Evolutionary conservation across 352 stramenopile species (phyloP).

Genomic region (Globisporangium okanoganense): DNA sequence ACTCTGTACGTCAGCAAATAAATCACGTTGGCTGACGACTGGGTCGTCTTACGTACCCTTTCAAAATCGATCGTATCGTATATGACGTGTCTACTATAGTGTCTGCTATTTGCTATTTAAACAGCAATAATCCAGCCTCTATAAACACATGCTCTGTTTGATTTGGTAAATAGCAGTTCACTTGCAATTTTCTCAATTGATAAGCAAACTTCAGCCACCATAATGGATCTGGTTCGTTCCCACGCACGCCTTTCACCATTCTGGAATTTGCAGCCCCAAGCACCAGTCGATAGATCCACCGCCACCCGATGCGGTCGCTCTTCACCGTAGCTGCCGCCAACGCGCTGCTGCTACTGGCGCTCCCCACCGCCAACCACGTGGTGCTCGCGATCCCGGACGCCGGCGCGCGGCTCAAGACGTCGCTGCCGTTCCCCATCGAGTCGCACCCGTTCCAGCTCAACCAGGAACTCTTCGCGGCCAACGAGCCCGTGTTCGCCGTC

Average conservation of each 20-base stretch:
- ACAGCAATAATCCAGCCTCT: too few species aligned
- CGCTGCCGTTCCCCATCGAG: conserved; percentile 49
- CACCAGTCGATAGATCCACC: conserved; percentile 4
- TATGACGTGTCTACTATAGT: too few species aligned
- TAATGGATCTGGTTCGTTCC: not conserved
- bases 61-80: not conserved
- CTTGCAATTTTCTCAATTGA: too few species aligned
- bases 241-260: not conserved
- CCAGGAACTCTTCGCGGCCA: conserved; percentile 41
- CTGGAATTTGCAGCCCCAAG: conserved; percentile 7
- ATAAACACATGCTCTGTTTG: too few species aligned
- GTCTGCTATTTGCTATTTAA: too few species aligned
- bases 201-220: too few species aligned
- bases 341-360: conserved; percentile 8
- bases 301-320: not conserved
- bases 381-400: conserved; percentile 12
- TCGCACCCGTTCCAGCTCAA: conserved; percentile 52
- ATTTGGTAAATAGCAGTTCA: too few species aligned
- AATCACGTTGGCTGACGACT: not conserved
- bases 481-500: conserved; percentile 18
- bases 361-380: conserved; percentile 10
- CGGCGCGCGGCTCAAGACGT: conserved; percentile 3
- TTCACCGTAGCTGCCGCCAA: not conserved
- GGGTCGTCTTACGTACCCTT: not conserved
- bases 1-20: too few species aligned